These are phyloP conservation scores for Thalassiosira hispida DNA, from an alignment of 352 stramenopile species.

Conservation along the genomic window DNA sequence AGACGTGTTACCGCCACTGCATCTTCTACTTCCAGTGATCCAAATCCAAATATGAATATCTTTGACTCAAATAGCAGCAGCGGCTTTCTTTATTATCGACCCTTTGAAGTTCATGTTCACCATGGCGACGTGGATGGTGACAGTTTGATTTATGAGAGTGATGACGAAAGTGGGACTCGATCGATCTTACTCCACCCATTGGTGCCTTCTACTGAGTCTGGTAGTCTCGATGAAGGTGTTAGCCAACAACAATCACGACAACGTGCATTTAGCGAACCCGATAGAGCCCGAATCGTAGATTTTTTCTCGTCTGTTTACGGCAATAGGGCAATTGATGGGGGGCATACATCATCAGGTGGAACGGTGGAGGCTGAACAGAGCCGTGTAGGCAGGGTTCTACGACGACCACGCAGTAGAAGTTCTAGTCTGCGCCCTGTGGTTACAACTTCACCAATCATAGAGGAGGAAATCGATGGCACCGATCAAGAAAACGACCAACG, in stretches of 20 bases:
- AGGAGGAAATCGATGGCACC: slow-evolving; percentile 6
- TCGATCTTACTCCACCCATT: slow-evolving; percentile 29
- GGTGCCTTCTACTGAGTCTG: slow-evolving; percentile 8
- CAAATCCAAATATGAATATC: slow-evolving; percentile 28
- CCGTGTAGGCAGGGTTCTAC: neutral
- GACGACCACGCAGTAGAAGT: neutral
- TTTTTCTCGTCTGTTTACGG: slow-evolving; percentile 50
- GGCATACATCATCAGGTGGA: neutral
- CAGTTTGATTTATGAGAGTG: slow-evolving; percentile 24
- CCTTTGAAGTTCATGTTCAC: slow-evolving; percentile 37
- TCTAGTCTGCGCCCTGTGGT: slow-evolving; percentile 5
- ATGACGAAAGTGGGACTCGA: slow-evolving; percentile 38
- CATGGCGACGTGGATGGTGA: slow-evolving; percentile 19
- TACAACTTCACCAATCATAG: slow-evolving; percentile 6
- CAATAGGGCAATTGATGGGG: slow-evolving; percentile 33
- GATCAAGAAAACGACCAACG: slow-evolving; percentile 13
- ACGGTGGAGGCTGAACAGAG: neutral
- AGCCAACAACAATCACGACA: slow-evolving; percentile 26
- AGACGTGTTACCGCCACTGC: slow-evolving; percentile 4
- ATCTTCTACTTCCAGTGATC: slow-evolving; percentile 39
- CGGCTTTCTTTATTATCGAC: slow-evolving; percentile 54
- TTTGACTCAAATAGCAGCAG: slow-evolving; percentile 28
- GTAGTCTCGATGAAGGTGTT: neutral
- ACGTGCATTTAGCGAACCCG: slow-evolving; percentile 56
- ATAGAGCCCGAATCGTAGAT: slow-evolving; percentile 49